These are phyloP conservation scores for Pezicula carpinea DNA, from an alignment of 2,329 filamentous ascomycete genomes.

Conservation along the genomic window DNA sequence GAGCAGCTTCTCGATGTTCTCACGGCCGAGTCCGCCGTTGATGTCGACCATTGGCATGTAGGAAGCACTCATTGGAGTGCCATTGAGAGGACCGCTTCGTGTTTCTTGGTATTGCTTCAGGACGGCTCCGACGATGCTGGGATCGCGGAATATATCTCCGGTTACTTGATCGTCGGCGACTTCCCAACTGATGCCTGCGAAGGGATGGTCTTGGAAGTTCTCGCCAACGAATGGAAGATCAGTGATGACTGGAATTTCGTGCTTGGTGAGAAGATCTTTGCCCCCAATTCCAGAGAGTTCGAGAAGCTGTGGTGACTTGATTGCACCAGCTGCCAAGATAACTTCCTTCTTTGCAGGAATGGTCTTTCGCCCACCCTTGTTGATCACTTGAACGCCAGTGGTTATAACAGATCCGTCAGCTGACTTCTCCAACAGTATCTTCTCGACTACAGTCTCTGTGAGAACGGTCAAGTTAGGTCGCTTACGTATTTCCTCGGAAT, in stretches of 20 bases:
- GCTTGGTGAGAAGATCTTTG: slow-evolving; percentile 7
- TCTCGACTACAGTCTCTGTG: slow-evolving; percentile 79
- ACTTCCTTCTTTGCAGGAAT: slow-evolving; percentile 22
- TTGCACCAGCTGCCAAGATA: slow-evolving; percentile 20
- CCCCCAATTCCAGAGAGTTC: slow-evolving; percentile 27
- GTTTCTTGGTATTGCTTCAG: slow-evolving; percentile 27
- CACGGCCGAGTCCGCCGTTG: neutral
- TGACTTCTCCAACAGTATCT: slow-evolving; percentile 47
- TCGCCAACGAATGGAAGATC: slow-evolving; percentile 14
- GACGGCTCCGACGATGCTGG: slow-evolving; percentile 26
- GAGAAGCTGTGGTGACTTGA: slow-evolving; percentile 24
- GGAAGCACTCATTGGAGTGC: neutral
- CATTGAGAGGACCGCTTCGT: neutral
- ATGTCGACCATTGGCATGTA: slow-evolving; percentile 1
- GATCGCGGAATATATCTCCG: slow-evolving; percentile 31
- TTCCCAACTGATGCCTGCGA: slow-evolving; percentile 23
- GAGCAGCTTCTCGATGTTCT: slow-evolving; percentile 21
- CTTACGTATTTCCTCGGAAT: slow-evolving; percentile 1
- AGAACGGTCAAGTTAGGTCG: slow-evolving; percentile 68
- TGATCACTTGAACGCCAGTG: slow-evolving; percentile 9
- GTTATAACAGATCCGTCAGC: slow-evolving; percentile 1
- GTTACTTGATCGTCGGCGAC: slow-evolving; percentile 29
- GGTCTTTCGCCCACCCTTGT: slow-evolving; percentile 8
- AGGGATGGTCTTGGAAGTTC: slow-evolving; percentile 16
- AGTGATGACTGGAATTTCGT: slow-evolving; percentile 7